Percentiles rank a stretch among this genome's conserved stretches.
phyloP scores from a whole-genome alignment of 495 filamentous ascomycete species.

The Trichoderma reesei region DNA sequence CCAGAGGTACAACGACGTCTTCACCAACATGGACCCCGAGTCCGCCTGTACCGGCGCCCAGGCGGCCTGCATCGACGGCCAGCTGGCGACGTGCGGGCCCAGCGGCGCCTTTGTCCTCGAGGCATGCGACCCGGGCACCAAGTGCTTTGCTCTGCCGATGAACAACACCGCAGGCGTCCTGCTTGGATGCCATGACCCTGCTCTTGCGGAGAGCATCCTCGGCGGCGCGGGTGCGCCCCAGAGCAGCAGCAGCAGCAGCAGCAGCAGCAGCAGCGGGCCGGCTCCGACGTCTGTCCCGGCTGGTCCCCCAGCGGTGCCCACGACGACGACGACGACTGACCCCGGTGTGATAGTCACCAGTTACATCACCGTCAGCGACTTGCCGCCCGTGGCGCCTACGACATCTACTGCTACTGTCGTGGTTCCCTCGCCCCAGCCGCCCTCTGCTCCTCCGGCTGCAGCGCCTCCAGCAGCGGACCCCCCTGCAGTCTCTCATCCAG shows the following conservation, averaged over 20 bases:
- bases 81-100: neutral
- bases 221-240: neutral
- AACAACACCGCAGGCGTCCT: neutral
- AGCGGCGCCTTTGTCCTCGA: neutral
- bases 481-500: neutral
- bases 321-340: neutral
- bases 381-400: neutral
- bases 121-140: neutral
- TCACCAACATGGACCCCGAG: neutral
- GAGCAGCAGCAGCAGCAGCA: too few species aligned
- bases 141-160: slow-evolving; percentile 8
- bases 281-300: neutral
- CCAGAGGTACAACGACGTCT: neutral
- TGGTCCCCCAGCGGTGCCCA: neutral
- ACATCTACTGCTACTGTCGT: too few species aligned
- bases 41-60: neutral
- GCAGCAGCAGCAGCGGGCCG: neutral
- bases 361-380: neutral
- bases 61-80: slow-evolving; percentile 7
- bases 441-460: too few species aligned
- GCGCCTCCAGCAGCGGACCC: too few species aligned
- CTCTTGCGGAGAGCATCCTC: neutral
- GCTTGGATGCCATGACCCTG: neutral
- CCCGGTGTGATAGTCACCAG: neutral
- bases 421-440: neutral